These are phyloP conservation scores for Mycosarcoma maydis DNA, from an alignment of 1,284 basidiomycete species.

Conservation along the genomic window DNA sequence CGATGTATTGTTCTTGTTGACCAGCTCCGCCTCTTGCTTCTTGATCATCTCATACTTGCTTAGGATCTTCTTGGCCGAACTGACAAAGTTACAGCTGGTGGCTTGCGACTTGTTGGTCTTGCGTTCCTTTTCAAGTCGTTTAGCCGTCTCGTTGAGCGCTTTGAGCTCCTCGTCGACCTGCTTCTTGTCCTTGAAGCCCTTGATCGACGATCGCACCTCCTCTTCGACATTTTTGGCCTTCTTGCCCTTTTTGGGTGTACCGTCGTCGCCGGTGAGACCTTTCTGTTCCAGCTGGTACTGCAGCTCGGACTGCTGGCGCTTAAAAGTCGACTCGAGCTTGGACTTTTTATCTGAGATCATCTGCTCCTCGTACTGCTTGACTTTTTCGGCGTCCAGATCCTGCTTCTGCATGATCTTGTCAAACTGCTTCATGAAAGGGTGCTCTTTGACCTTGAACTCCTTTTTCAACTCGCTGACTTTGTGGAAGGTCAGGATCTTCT, in stretches of 20 bases:
- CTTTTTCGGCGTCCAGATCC: conserved; percentile 90
- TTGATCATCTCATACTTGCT: conserved; percentile 61
- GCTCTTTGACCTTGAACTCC: conserved; percentile 74
- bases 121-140: conserved; percentile 81
- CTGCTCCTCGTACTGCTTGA: conserved; percentile 82
- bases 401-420: conserved; percentile 77
- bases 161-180: conserved; percentile 72
- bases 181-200: conserved; percentile 56
- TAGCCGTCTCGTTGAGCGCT: conserved; percentile 80
- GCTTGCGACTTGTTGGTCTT: conserved; percentile 76
- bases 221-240: conserved; percentile 53
- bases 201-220: conserved; percentile 47
- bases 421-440: conserved; percentile 71
- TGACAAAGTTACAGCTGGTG: conserved; percentile 67
- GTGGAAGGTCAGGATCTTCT: conserved; percentile 68
- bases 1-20: conserved; percentile 63
- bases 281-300: conserved; percentile 57
- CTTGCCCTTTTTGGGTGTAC: conserved; percentile 47
- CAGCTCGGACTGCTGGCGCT: conserved; percentile 70
- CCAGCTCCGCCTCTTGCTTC: conserved; percentile 61
- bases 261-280: conserved; percentile 30
- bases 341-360: conserved; percentile 71
- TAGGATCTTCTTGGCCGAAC: conserved; percentile 76
- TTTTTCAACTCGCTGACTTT: conserved; percentile 70
- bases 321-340: conserved; percentile 76